Base-by-base conservation (phyloP, 257 asterid genomes). In the Salvia hispanica region DNA sequence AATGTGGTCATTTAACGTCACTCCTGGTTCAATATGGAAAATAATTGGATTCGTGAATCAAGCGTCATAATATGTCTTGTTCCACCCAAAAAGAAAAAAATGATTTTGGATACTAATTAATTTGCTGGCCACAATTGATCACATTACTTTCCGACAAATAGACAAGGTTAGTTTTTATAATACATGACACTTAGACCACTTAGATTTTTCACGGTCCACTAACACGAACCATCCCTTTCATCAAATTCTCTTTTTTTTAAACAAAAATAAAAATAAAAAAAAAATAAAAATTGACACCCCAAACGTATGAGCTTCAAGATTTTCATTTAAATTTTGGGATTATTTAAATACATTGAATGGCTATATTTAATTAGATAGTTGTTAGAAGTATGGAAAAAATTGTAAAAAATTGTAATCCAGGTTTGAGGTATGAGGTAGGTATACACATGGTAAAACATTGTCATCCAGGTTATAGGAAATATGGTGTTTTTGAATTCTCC, bases 121-220 rank as follows among this genome's bases (percentile, higher is more conserved):
- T 37, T 4, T 25, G 53, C 58, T 67, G 72, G 58, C 63, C n/a
- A n/a, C 45, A 46, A 42, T 75, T 76, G 10, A 43, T 62, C 39
- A 31, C 9, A 59, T 56, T 58, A 67, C 60, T 53, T 74, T 78
- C 71, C 77, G 64, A 68, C 70, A 59, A 57, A 28, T 69, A 36
- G 75, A 78, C 70, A 64, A 73, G 58, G 64, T 69, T 74, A 62
- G 62, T 62, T 50, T 57, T 34, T 39, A 45, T 55, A 55, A 74
- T 48, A 62, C 69, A 66, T 61, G 62, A 71, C 77, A 78, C 15
- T 62, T 44, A 55, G 77, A 74, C 70, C 58, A 70, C 63, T 67
- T 72, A 68, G 81, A 67, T 73, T 50, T 77, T 62, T 58, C 39
- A 5, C 48, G 67, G 76, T 63, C 79, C 79, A 77, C 76, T 64